Evolutionary conservation across 1,139 yeast genomes (phyloP), one percentile per base, ranked within the genome.

Genomic region (Diutina siamensis): DNA sequence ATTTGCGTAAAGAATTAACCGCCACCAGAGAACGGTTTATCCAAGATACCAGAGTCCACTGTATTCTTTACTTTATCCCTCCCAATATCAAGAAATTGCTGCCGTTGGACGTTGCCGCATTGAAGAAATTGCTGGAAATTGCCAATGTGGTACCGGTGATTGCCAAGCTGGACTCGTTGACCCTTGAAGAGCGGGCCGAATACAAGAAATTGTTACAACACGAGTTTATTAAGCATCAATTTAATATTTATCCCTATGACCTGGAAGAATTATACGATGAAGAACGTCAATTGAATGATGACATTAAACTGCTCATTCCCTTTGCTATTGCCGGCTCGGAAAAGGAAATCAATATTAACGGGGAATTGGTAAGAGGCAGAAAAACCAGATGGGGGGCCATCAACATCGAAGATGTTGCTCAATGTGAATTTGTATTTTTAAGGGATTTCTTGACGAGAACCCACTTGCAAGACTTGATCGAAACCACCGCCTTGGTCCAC

Each of bases 291-390:
- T 72, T 83, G 56, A 83, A 83, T 58, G 77, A 75, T 54, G 86
- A 83, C 55, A 82, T 83, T 56, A 78, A 82, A 71, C 85, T 82
- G 45, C 76, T 78, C 58, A 77, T 89, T 54, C 98, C 98, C 28
- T 92, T 92, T 68, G 97, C 98, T 1, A 78, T 92, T 44, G 88
- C 89, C 47, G 98, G 97, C 40, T 83, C 95, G n/a, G 95, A 88
- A 60, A 75, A 72, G 50, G 83, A 82, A 55, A 77, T 85, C 50
- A 74, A 80, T 48, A 67, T 80, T 48, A 77, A 79, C 54, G 97
- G 96, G 44, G 85, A 83, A 57, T 67, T 74, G 28, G 85, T 87
- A 38, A 82, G 94, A 57, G 97, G 96, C 44, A 81, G 98, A 68
- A 80, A 83, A 65, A 87, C 94, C 48, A 80, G 83, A 60, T 92